Conservation (phyloP, 345 rosid genomes). For the Eucalyptus marginata region DNA sequence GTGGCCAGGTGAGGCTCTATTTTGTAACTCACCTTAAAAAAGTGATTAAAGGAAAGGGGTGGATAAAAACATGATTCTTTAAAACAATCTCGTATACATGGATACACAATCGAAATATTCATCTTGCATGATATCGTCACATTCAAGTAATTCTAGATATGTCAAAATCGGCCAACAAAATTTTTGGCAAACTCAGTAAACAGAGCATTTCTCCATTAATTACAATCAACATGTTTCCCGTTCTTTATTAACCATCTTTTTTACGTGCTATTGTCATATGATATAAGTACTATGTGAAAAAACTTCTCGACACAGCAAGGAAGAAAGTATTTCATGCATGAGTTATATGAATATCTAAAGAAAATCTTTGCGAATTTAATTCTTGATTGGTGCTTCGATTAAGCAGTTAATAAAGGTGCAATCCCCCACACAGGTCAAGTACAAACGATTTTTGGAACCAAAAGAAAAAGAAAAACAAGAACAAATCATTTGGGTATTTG, state of each 20-base stretch:
- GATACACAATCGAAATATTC: not conserved
- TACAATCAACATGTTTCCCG: not conserved
- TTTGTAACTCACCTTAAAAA: too few relatives aligned
- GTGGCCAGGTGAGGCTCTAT: too few relatives aligned
- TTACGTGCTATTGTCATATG: not conserved
- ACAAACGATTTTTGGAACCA: too few relatives aligned
- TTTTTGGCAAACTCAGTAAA: not conserved
- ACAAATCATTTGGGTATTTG: too few relatives aligned
- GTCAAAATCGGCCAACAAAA: accelerated
- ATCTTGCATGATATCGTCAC: not conserved
- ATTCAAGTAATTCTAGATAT: not conserved
- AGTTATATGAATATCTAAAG: not conserved
- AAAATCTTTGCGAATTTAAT: too few relatives aligned
- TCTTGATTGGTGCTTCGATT: too few relatives aligned
- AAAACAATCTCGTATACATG: not conserved
- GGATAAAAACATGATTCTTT: not conserved
- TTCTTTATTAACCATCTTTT: not conserved
- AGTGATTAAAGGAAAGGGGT: not conserved
- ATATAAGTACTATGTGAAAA: too few relatives aligned
- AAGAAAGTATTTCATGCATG: not conserved
- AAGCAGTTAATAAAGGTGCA: too few relatives aligned
- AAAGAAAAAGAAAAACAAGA: too few relatives aligned
- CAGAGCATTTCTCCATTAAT: not conserved
- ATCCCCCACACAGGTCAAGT: too few relatives aligned
- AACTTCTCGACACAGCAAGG: accelerated